These are phyloP conservation scores for Hypholoma sublateritium DNA, from an alignment of 768 basidiomycete species.

Conservation along the genomic window DNA sequence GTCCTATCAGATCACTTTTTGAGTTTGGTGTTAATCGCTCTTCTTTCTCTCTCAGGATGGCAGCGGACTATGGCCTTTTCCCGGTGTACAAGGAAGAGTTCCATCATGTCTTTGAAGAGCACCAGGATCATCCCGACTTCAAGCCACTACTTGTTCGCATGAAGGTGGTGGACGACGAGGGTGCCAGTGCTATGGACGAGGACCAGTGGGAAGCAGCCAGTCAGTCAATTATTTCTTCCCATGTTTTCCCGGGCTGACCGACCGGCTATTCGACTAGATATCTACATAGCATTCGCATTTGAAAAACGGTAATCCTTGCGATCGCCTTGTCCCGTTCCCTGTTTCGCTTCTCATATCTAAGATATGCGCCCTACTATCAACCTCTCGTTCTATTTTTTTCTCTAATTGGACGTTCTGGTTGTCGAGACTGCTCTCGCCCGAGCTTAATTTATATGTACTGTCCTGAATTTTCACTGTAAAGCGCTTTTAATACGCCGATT, in stretches of 20 bases:
- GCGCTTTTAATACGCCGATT: background rate
- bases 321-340: background rate
- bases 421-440: background rate
- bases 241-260: background rate
- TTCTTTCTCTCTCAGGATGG: constrained; percentile 55
- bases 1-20: background rate
- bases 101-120: constrained; percentile 83
- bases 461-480: background rate
- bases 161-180: constrained; percentile 86
- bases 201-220: constrained; percentile 99
- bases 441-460: background rate
- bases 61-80: constrained; percentile 74
- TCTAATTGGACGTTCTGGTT: background rate
- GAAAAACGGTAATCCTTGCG: constrained; percentile 51
- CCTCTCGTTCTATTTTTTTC: background rate
- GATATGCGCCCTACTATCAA: background rate
- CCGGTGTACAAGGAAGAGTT: constrained; percentile 85
- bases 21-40: constrained; percentile 2
- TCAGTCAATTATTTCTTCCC: constrained; percentile 42
- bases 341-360: background rate
- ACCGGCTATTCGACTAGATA: constrained; percentile 50
- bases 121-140: constrained; percentile 79
- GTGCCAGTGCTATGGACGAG: constrained; percentile 90
- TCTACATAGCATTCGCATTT: constrained; percentile 93
- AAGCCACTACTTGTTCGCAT: constrained; percentile 82